These are phyloP conservation scores for Secale cereale DNA, from an alignment of 176 grass and related monocot species.

Conservation along the genomic window DNA sequence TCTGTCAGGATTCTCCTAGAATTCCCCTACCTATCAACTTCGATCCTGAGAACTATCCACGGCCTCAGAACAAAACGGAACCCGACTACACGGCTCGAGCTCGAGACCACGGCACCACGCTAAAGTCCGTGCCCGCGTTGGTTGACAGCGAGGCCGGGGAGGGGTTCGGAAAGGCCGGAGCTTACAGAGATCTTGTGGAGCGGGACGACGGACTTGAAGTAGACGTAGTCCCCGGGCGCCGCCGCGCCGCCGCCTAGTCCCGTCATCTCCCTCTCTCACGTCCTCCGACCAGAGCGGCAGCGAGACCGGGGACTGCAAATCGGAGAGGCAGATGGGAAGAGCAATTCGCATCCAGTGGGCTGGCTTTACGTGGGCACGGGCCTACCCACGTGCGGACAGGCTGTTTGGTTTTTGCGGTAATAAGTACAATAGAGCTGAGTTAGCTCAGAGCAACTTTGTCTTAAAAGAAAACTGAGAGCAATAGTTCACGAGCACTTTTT, in stretches of 20 bases:
- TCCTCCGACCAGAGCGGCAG: not conserved
- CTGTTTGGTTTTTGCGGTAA: no score
- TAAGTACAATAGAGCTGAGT: no score
- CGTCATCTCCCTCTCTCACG: conserved; percentile 20
- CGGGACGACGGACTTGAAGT: conserved; percentile 95
- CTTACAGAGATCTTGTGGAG: conserved; percentile 96
- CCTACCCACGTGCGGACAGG: no score
- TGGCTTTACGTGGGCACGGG: not conserved
- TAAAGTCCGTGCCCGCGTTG: not conserved
- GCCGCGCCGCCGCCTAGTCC: conserved; percentile 17
- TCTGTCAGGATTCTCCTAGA: not conserved
- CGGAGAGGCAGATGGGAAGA: not conserved
- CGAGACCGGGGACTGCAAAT: not conserved
- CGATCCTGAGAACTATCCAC: not conserved
- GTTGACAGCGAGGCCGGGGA: not conserved
- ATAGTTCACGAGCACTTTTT: no score
- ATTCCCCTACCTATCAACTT: not conserved
- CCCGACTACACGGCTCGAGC: not conserved
- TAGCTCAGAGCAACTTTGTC: no score
- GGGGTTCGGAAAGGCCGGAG: not conserved
- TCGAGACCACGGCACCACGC: not conserved
- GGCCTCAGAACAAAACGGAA: not conserved
- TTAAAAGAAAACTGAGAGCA: no score
- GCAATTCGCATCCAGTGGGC: not conserved
- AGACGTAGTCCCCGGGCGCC: conserved; percentile 76